Evolutionary conservation across 2,329 filamentous ascomycete genomes (phyloP), one percentile per base, ranked within the genome.

Genomic region (Leptographium galeiforme): DNA sequence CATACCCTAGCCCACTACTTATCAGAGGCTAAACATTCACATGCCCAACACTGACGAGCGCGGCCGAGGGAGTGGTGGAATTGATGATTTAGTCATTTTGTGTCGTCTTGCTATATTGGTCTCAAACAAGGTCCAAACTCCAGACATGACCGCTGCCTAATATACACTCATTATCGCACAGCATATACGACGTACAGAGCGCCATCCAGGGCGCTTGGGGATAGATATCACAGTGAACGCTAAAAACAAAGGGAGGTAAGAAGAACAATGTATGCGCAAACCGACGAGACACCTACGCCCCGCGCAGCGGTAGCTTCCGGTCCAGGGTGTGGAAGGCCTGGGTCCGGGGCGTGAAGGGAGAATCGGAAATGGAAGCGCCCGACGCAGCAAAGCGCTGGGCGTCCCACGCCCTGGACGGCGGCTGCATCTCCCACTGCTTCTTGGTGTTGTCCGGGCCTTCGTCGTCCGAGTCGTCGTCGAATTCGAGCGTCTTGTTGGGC

Each of bases 281-380:
- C 2, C 2, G 18, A 25, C 5, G 12, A 19, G 41, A 25, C 18
- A 44, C 13, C 12, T n/a, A 18, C 13, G 13, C 44, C 33, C 14
- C 13, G 4, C 76, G 70, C 48, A 79, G 63, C 3, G 79, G 78
- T 55, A 82, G 63, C 61, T 77, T 76, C 53, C 79, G 68, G 57
- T 83, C 77, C 48, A 84, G 68, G 13, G 76, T 75, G 61, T 85
- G 74, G 63, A 87, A 87, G 1, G 83, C 84, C 64, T 79, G 71
- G 59, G 44, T 61, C 30, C 55, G 56, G 18, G 45, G 59, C 19
- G 54, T 58, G 16, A 57, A 59, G 2, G 58, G 57, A 39, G 51
- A 53, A 11, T 40, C 36, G 34, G 45, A 6, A 30, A 8, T 34
- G 32, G 30, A 34, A 32, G 14, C 19, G 19, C 25, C 14, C 32